Base-by-base conservation (phyloP, 2,329 filamentous ascomycete genomes). In the Colletotrichum tabaci region DNA sequence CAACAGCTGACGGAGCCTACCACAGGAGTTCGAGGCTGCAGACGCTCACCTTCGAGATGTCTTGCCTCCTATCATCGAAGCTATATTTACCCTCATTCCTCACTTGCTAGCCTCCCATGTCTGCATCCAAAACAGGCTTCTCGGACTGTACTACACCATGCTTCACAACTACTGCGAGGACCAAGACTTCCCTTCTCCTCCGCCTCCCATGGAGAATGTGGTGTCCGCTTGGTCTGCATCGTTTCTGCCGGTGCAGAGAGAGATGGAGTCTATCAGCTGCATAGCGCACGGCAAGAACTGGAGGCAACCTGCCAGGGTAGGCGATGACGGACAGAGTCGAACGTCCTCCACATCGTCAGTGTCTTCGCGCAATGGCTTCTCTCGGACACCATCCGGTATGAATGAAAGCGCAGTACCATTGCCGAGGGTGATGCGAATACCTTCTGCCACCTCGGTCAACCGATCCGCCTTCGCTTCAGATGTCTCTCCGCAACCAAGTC, bases 61-160 rank as follows among this genome's bases (percentile, higher is more conserved):
- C 18, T 87, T 97, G 2, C 94, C 94, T 10, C 90, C 89, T 1
- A 84, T 97, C 10, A 89, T 95, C 63, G 83, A 88, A 3, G 91
- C 92, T 12, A 87, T 91, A 4, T 94, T 94, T 78, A 92, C 88
- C 30, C 84, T 97, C n/a, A 86, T 96, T 15, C 93, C 93, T 38
- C 89, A 90, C 63, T 84, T 97, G 23, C 86, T 95, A 13, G 87
- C 88, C 50, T 87, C 88, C 46, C 92, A 95, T 77, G 90, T 96
- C 55, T 86, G 92, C 77, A 90, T 95, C 38, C 94, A 96, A 80
- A 95, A 95, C 79, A 89, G 90, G 57, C 85, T 96, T 62, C 88
- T 96, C 6, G 94, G 91, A 0, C 87, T 95, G 73, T 91, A 94
- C 75, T 96, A 96, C 81, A 96, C 94, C 1, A 87, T 90, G 5